These are phyloP conservation scores for Monsonia emarginata DNA, from an alignment of 441 rosid species.

Conservation along the genomic window DNA sequence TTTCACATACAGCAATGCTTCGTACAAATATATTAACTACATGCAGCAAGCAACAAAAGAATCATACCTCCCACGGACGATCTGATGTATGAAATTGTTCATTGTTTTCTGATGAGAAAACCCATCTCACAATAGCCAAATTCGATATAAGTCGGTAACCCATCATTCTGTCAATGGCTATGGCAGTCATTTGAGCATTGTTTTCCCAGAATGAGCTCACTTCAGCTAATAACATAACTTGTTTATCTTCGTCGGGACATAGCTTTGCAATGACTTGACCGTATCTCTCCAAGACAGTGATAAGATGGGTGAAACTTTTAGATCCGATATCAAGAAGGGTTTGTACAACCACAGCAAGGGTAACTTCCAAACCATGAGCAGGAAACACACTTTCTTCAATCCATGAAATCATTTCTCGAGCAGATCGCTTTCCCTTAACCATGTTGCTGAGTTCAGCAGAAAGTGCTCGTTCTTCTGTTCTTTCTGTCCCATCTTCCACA, in stretches of 20 bases:
- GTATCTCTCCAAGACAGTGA: slow-evolving; percentile 86
- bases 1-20: too few species aligned
- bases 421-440: slow-evolving; percentile 79
- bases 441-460: slow-evolving; percentile 66
- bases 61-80: slow-evolving; percentile 85
- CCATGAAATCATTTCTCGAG: slow-evolving; percentile 74
- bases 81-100: slow-evolving; percentile 82
- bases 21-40: slow-evolving; percentile 4
- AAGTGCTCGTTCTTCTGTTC: slow-evolving; percentile 53
- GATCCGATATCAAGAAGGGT: slow-evolving; percentile 90
- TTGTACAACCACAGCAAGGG: slow-evolving; percentile 64
- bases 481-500: slow-evolving; percentile 59
- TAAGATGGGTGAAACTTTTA: slow-evolving; percentile 95
- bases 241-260: slow-evolving; percentile 76
- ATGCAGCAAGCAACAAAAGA: not conserved
- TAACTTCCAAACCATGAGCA: slow-evolving; percentile 55
- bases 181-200: slow-evolving; percentile 76
- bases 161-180: slow-evolving; percentile 97
- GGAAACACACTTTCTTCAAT: slow-evolving; percentile 67
- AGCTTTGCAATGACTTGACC: slow-evolving; percentile 72
- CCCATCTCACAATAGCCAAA: slow-evolving; percentile 91
- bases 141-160: slow-evolving; percentile 91
- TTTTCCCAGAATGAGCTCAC: slow-evolving; percentile 81
- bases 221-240: slow-evolving; percentile 68
- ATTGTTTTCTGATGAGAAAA: slow-evolving; percentile 66